Conservation (phyloP, 345 rosid genomes). For the Bruguiera sexangula region DNA sequence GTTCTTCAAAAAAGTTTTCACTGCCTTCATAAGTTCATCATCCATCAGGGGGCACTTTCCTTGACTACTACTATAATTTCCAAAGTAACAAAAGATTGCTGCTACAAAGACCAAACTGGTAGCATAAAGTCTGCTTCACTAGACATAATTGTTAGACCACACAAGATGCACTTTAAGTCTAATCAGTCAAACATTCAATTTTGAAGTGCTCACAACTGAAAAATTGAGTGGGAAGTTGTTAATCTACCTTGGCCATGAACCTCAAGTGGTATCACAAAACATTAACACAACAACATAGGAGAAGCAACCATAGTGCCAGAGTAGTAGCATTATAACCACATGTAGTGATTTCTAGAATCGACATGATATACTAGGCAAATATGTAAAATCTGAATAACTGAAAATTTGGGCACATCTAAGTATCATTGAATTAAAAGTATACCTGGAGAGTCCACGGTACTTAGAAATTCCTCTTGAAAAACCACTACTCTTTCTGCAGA, state of each 20-base stretch:
- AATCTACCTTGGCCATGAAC: not conserved
- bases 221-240: not conserved
- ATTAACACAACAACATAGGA: not conserved
- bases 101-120: not conserved
- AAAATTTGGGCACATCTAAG: not conserved
- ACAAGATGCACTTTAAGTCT: too few species aligned
- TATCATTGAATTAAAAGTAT: not conserved
- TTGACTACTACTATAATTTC: too few species aligned
- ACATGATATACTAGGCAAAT: not conserved
- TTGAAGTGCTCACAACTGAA: not conserved
- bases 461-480: slow-evolving; percentile 93
- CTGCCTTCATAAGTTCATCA: too few species aligned
- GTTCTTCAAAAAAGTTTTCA: too few species aligned
- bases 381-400: not conserved
- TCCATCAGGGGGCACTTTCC: too few species aligned
- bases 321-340: too few species aligned
- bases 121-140: not conserved
- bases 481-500: slow-evolving; percentile 92
- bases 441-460: slow-evolving; percentile 95
- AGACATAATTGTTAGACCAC: too few species aligned
- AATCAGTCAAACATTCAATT: not conserved
- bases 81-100: too few species aligned
- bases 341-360: not conserved
- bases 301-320: too few species aligned
- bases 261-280: not conserved